Evolutionary conservation across 805 yeast species (phyloP).

Genomic region (Saccharomycopsis guyanensis): DNA sequence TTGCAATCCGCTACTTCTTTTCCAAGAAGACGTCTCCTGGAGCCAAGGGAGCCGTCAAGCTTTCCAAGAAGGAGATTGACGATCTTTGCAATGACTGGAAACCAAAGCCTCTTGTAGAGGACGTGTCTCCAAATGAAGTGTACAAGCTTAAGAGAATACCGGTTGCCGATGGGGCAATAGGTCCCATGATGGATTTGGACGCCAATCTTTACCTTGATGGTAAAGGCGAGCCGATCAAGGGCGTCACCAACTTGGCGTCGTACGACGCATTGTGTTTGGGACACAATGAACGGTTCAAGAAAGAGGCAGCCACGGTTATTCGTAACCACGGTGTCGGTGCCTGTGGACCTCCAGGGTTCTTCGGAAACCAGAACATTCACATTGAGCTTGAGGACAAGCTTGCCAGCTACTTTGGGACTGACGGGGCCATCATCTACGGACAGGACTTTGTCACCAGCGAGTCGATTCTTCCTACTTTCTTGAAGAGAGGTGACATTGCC

Average conservation of each 20-base stretch:
- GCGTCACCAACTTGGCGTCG: slow-evolving; percentile 60
- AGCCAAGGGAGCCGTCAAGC: slow-evolving; percentile 55
- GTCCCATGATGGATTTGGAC: slow-evolving; percentile 29
- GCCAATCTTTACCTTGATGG: slow-evolving; percentile 24
- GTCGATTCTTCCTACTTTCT: slow-evolving; percentile 85
- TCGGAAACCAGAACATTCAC: slow-evolving; percentile 92
- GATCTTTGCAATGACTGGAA: slow-evolving; percentile 86
- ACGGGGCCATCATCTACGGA: slow-evolving; percentile 77
- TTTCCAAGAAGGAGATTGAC: slow-evolving; percentile 60
- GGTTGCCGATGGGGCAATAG: slow-evolving; percentile 47
- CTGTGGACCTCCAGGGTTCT: slow-evolving; percentile 97
- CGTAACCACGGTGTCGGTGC: slow-evolving; percentile 87
- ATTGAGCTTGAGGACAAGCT: slow-evolving; percentile 68
- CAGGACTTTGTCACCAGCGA: slow-evolving; percentile 86
- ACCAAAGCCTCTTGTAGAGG: slow-evolving; percentile 74
- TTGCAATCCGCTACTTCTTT: slow-evolving; percentile 77
- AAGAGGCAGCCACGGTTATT: slow-evolving; percentile 51
- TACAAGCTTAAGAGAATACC: slow-evolving; percentile 66
- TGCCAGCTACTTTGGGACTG: slow-evolving; percentile 69
- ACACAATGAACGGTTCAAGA: slow-evolving; percentile 36
- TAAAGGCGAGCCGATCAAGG: slow-evolving; percentile 24
- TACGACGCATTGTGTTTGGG: slow-evolving; percentile 65
- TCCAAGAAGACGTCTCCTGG: slow-evolving; percentile 58
- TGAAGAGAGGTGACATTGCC: slow-evolving; percentile 90
- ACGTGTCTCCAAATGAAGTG: slow-evolving; percentile 39